Percentiles rank a stretch among this genome's conserved stretches.
phyloP scores from a whole-genome alignment of 108 stramenopile genomes.

The Cyclotella distinguenda region DNA sequence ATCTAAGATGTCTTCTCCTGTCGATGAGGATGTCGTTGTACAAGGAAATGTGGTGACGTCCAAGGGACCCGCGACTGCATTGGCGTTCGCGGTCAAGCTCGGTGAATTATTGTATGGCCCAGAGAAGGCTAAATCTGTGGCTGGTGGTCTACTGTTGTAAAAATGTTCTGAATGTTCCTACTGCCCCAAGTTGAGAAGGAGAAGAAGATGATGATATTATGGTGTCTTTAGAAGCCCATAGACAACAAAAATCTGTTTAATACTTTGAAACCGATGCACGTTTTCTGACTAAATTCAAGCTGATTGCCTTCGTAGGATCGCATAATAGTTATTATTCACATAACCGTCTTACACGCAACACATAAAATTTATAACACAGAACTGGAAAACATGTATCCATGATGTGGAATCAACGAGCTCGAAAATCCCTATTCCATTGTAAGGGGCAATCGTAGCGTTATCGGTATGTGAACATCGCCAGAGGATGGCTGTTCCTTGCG shows the following conservation, averaged over 20 bases:
- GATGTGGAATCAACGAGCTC: too few species aligned
- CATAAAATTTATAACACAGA: too few species aligned
- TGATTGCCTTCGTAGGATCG: too few species aligned
- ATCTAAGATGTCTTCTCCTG: conserved; percentile 51
- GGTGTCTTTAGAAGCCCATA: not conserved
- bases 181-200: not conserved
- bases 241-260: not conserved
- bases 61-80: conserved; percentile 78
- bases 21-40: conserved; percentile 68
- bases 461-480: too few species aligned
- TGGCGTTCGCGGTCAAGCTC: conserved; percentile 67
- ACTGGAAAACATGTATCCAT: too few species aligned
- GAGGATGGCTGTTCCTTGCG: conserved; percentile 1
- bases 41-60: conserved; percentile 68
- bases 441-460: not conserved
- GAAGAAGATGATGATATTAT: not conserved
- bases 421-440: too few species aligned
- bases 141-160: conserved; percentile 31
- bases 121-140: conserved; percentile 48
- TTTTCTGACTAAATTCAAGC: too few species aligned
- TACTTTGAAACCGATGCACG: too few species aligned
- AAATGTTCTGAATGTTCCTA: not conserved
- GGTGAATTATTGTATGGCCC: conserved; percentile 52
- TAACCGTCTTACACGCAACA: too few species aligned
- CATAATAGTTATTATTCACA: too few species aligned